Conservation (phyloP, 148 eudicot species). For the Chenopodium berlandieri region DNA sequence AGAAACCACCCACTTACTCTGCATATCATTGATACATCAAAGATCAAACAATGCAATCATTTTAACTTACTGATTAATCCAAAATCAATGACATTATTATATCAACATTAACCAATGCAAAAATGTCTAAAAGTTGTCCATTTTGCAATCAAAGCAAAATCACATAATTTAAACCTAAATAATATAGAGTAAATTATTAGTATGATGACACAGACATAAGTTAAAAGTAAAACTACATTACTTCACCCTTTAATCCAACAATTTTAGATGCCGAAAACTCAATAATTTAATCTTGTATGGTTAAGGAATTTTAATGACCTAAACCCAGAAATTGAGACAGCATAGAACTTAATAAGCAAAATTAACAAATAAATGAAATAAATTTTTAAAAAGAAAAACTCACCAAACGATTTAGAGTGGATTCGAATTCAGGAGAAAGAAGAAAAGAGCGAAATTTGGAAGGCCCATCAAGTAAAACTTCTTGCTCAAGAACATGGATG, state of each 20-base stretch:
- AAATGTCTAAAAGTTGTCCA: too few relatives aligned
- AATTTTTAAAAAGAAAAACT: neutral
- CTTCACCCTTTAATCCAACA: neutral
- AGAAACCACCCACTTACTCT: constrained; percentile 86
- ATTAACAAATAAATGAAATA: neutral
- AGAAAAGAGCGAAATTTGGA: constrained; percentile 9
- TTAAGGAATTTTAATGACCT: neutral
- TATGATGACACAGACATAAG: too few relatives aligned
- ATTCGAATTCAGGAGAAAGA: constrained; percentile 16
- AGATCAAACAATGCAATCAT: neutral
- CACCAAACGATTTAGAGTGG: constrained; percentile 29
- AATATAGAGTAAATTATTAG: too few relatives aligned
- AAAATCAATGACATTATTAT: neutral
- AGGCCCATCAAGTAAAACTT: constrained; percentile 32
- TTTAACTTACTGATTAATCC: neutral
- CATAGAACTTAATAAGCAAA: neutral
- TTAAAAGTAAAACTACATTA: neutral
- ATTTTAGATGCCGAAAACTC: too few relatives aligned
- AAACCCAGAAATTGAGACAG: neutral
- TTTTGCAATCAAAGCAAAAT: too few relatives aligned
- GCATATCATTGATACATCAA: constrained; percentile 24
- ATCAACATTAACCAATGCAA: too few relatives aligned
- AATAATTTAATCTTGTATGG: too few relatives aligned
- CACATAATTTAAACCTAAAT: too few relatives aligned
- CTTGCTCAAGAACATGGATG: constrained; percentile 32